Conservation (phyloP, 345 rosid genomes). For the Pistacia integerrima region DNA sequence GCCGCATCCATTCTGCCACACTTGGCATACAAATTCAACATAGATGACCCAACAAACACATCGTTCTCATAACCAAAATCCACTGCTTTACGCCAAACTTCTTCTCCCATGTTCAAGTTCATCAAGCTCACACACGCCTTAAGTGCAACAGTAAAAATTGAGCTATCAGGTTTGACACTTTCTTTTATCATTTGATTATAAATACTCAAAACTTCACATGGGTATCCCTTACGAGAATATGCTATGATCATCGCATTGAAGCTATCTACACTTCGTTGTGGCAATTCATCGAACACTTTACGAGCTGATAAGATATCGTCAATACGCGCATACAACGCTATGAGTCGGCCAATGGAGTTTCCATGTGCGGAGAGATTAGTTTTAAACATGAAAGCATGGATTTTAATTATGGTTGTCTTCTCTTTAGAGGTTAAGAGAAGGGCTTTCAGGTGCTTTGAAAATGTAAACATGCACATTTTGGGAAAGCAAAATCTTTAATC, state of each 20-base stretch:
- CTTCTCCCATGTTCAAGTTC: conserved; percentile 49
- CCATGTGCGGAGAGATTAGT: conserved; percentile 36
- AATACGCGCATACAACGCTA: conserved; percentile 32
- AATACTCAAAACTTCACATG: conserved; percentile 48
- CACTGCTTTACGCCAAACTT: conserved; percentile 57
- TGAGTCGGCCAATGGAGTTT: conserved; percentile 30
- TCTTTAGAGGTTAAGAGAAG: conserved; percentile 43
- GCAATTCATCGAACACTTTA: conserved; percentile 56
- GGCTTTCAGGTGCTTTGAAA: conserved; percentile 45
- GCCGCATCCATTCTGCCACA: conserved; percentile 59
- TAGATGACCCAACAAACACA: conserved; percentile 69
- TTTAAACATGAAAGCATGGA: conserved; percentile 48
- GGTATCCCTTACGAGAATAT: conserved; percentile 46
- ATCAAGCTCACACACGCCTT: conserved; percentile 62
- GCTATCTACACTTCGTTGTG: conserved; percentile 43
- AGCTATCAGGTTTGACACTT: conserved; percentile 66
- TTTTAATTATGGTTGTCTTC: conserved; percentile 31
- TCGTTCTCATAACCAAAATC: conserved; percentile 60
- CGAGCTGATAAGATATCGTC: conserved; percentile 51
- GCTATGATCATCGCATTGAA: conserved; percentile 65
- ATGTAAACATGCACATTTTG: conserved; percentile 25
- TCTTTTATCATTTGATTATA: conserved; percentile 56
- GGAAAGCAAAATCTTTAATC: background rate
- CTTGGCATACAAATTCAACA: conserved; percentile 69
- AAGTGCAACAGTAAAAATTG: conserved; percentile 63